Evolutionary conservation across 2,329 filamentous ascomycete genomes (phyloP).

Genomic region (Zasmidium citrigriseum): DNA sequence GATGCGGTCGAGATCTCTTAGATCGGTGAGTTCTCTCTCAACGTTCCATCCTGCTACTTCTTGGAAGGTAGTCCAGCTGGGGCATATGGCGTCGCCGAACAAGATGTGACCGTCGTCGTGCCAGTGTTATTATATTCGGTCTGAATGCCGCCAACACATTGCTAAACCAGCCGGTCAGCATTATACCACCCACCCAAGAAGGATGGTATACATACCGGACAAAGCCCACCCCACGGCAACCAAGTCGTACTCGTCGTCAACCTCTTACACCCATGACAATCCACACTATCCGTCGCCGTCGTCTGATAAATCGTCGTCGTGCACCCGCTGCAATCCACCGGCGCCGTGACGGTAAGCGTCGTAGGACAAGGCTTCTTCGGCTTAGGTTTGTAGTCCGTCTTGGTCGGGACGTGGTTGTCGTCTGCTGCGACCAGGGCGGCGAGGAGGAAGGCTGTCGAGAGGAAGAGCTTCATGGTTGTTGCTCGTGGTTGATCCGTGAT

Average conservation of each 20-base stretch:
- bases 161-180: slow-evolving; percentile 3
- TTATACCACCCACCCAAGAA: background rate
- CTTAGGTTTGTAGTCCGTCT: background rate
- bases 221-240: slow-evolving; percentile 5
- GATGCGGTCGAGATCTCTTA: background rate
- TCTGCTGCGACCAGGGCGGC: background rate
- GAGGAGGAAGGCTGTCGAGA: background rate
- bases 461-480: slow-evolving; percentile 1
- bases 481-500: background rate
- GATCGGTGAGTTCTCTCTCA: background rate
- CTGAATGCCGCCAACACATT: slow-evolving; percentile 8
- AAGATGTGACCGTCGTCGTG: slow-evolving; percentile 19
- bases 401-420: background rate
- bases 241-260: slow-evolving; percentile 14
- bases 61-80: background rate
- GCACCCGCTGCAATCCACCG: slow-evolving; percentile 11
- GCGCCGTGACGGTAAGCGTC: slow-evolving; percentile 11
- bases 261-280: slow-evolving; percentile 18
- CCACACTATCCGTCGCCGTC: slow-evolving; percentile 12
- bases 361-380: slow-evolving; percentile 11
- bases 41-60: background rate
- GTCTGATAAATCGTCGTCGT: slow-evolving; percentile 11
- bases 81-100: slow-evolving; percentile 3
- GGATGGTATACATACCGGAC: slow-evolving; percentile 9
- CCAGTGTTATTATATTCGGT: slow-evolving; percentile 12